These are phyloP conservation scores for Lichtheimia hyalospora DNA, from an alignment of 371 early-diverging fungal species.

Conservation along the genomic window DNA sequence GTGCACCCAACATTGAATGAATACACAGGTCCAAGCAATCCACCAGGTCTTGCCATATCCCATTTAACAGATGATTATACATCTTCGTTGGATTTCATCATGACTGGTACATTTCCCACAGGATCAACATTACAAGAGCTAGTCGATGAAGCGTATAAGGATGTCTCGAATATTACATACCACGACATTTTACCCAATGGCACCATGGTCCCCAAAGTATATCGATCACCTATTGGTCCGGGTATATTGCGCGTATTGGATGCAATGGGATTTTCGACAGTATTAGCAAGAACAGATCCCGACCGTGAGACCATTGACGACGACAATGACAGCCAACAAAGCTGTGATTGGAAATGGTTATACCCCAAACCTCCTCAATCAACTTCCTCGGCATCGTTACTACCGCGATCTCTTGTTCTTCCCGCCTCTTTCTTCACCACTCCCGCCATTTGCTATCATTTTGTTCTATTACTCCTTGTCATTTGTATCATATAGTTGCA, in stretches of 20 bases:
- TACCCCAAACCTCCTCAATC: background rate
- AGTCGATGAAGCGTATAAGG: slow-evolving; percentile 20
- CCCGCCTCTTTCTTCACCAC: background rate
- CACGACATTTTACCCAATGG: slow-evolving; percentile 16
- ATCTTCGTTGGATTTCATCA: slow-evolving; percentile 40
- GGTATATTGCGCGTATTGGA: slow-evolving; percentile 45
- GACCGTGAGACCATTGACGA: slow-evolving; percentile 24
- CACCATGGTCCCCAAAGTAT: slow-evolving; percentile 15
- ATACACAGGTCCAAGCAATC: slow-evolving; percentile 26
- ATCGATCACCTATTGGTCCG: slow-evolving; percentile 47
- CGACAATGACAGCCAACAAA: slow-evolving; percentile 10
- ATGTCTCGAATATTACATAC: slow-evolving; percentile 26
- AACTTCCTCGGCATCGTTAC: background rate
- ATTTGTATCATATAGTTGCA: background rate
- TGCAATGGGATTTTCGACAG: slow-evolving; percentile 46
- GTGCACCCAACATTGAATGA: slow-evolving; percentile 7
- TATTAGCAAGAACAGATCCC: slow-evolving; percentile 33
- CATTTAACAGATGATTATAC: slow-evolving; percentile 37
- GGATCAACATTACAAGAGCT: slow-evolving; percentile 30
- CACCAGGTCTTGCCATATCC: slow-evolving; percentile 41
- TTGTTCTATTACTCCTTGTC: background rate
- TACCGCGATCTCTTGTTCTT: background rate
- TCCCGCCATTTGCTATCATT: background rate
- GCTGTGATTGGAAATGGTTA: background rate
- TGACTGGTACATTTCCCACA: slow-evolving; percentile 28